Conservation (phyloP, 768 basidiomycete species). For the Tubosaeta brunneosetosa region DNA sequence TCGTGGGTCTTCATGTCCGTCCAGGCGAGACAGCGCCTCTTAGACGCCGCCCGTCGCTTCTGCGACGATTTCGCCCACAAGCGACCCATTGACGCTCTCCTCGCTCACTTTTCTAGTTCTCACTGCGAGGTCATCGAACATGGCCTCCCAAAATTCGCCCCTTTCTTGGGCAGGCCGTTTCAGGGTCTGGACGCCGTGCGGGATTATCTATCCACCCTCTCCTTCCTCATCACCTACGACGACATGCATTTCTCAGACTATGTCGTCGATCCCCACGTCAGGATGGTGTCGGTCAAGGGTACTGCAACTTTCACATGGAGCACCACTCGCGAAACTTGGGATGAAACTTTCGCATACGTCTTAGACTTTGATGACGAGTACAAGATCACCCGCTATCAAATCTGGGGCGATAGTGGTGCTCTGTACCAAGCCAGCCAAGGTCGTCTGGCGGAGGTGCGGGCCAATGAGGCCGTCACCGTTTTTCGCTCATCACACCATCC, state of each 20-base stretch:
- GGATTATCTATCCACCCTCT: slow-evolving; percentile 48
- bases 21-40: slow-evolving; percentile 31
- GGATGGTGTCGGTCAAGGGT: slow-evolving; percentile 54
- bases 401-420: slow-evolving; percentile 67
- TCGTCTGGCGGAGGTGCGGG: slow-evolving; percentile 27
- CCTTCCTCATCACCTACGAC: slow-evolving; percentile 44
- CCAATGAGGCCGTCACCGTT: background rate
- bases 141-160: slow-evolving; percentile 49
- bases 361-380: slow-evolving; percentile 55
- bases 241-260: slow-evolving; percentile 52
- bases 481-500: background rate
- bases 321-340: slow-evolving; percentile 50
- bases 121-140: slow-evolving; percentile 48
- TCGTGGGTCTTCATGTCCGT: background rate
- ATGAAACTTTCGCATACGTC: slow-evolving; percentile 56
- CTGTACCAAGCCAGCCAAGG: slow-evolving; percentile 56
- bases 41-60: slow-evolving; percentile 42
- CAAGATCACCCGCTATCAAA: slow-evolving; percentile 56
- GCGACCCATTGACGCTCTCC: slow-evolving; percentile 37
- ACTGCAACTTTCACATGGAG: slow-evolving; percentile 54
- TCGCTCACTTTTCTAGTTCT: slow-evolving; percentile 48
- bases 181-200: slow-evolving; percentile 39
- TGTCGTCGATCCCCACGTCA: slow-evolving; percentile 45
- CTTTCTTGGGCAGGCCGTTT: slow-evolving; percentile 56
- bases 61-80: slow-evolving; percentile 50